Conservation (phyloP, 2,329 filamentous ascomycete species). For the Leptographium procerum region DNA sequence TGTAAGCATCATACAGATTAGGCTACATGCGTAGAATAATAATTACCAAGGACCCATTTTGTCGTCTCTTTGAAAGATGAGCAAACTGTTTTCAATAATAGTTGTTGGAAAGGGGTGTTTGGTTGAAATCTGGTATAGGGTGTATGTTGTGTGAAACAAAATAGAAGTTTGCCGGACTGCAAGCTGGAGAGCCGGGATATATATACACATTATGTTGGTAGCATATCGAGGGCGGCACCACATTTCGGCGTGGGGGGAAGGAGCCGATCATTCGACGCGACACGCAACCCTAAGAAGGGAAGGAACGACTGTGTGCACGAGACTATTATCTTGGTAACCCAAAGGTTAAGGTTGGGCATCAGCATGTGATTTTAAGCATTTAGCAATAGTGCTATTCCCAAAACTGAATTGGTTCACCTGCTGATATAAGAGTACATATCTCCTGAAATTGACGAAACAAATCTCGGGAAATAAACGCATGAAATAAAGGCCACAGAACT, state of each 20-base stretch:
- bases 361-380: not conserved
- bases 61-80: not conserved
- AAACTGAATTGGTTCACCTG: too few species aligned
- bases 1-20: not conserved
- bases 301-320: not conserved
- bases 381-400: not conserved
- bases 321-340: not conserved
- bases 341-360: not conserved
- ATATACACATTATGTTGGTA: constrained; percentile 1
- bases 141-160: not conserved
- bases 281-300: not conserved
- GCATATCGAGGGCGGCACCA: not conserved
- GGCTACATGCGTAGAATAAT: not conserved
- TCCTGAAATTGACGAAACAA: too few species aligned
- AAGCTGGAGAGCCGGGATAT: not conserved
- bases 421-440: not conserved
- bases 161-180: not conserved
- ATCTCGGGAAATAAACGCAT: too few species aligned
- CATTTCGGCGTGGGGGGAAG: not conserved
- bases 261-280: not conserved
- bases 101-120: not conserved
- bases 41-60: constrained; percentile 13
- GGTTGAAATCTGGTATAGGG: not conserved
- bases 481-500: not conserved
- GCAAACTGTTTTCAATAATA: not conserved